phyloP scores from a whole-genome alignment of 2,329 filamentous ascomycete species.

The Colletotrichum costaricense region DNA sequence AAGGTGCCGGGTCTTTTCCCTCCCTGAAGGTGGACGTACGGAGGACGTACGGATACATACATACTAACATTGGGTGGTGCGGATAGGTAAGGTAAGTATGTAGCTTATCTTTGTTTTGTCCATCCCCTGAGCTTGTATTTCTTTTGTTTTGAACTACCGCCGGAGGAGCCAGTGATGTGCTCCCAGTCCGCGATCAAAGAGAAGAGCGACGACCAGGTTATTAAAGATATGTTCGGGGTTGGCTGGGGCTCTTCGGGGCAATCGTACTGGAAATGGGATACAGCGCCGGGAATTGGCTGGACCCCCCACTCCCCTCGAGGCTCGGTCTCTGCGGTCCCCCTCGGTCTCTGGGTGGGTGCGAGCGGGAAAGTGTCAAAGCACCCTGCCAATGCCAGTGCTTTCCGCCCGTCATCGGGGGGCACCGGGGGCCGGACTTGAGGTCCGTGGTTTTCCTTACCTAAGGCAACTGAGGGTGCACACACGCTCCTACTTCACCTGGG shows the following conservation, averaged over 20 bases:
- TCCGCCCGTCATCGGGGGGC: background rate
- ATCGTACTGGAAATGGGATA: background rate
- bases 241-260: background rate
- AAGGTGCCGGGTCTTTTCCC: constrained; percentile 10
- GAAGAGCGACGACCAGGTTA: background rate
- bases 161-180: constrained; percentile 3
- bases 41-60: too few relatives aligned
- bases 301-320: background rate
- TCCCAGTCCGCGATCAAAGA: background rate
- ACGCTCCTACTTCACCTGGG: too few relatives aligned
- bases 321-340: background rate
- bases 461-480: too few relatives aligned
- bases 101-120: background rate
- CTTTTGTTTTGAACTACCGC: background rate
- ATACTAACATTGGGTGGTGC: too few relatives aligned
- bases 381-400: background rate
- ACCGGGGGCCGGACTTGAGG: background rate
- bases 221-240: background rate
- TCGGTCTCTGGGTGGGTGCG: background rate
- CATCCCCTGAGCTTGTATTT: background rate
- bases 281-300: background rate
- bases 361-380: background rate
- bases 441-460: too few relatives aligned
- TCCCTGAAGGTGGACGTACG: too few relatives aligned
- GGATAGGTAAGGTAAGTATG: too few relatives aligned